phyloP scores from a whole-genome alignment of 305 asterid species.

The Vinca major region DNA sequence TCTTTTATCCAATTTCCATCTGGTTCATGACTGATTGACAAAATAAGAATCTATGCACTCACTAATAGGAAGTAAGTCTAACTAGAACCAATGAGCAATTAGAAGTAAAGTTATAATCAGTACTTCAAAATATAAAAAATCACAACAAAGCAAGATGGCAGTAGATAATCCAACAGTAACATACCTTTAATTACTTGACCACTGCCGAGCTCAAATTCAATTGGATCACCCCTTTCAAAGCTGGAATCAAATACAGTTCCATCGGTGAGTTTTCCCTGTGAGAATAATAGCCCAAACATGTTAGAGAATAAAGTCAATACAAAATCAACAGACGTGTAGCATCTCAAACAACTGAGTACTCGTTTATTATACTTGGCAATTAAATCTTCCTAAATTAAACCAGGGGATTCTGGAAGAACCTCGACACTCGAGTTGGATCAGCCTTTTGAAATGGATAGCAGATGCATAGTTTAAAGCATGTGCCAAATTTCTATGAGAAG shows the following conservation, averaged over 20 bases:
- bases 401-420: not conserved
- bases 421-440: not conserved
- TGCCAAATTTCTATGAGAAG: not conserved
- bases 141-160: not conserved
- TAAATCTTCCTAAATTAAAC: not conserved
- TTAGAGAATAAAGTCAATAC: not conserved
- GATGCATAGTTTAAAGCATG: not conserved
- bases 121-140: not conserved
- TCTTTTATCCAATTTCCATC: not conserved
- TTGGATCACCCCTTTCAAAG: conserved; percentile 88
- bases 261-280: conserved; percentile 93
- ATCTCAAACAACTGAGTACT: not conserved
- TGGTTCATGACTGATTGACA: not conserved
- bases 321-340: not conserved
- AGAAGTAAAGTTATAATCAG: not conserved
- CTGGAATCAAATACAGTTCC: conserved; percentile 96
- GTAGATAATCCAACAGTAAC: not conserved
- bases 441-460: not conserved
- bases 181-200: conserved; percentile 95
- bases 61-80: not conserved
- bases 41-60: not conserved
- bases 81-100: not conserved
- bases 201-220: conserved; percentile 80
- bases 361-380: not conserved
- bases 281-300: conserved; percentile 9